Evolutionary conservation across 208 protist species (phyloP), one percentile per base, ranked within the genome.

Genomic region (Leptomonas pyrrhocoris): DNA sequence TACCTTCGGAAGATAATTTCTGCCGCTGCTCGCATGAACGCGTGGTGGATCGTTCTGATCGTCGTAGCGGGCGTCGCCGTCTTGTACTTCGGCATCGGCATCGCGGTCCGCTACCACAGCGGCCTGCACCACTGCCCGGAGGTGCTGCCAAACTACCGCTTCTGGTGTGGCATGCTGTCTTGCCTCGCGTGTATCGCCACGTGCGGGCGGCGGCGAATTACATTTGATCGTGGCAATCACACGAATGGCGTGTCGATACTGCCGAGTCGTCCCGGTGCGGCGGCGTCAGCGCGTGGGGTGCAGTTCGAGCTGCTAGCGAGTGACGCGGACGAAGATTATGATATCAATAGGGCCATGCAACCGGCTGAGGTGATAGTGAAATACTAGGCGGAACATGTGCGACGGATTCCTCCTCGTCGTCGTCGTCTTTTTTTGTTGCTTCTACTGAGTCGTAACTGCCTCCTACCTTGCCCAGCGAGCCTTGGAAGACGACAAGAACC

Each of bases 111-210:
- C 46, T 93, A 90, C 57, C 75, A 82, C 68, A 78, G 85, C 46
- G 90, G 90, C 28, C 76, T 95, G 18, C 85, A 80, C 31, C 72
- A 66, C 65, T 95, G 74, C 64, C 90, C 90, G 0, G 78, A 90
- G 63, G 77, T 95, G 49, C 78, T 95, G 40, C 90, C 90, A 2
- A 89, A 95, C 64, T 95, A 95, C 50, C 73, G 60, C 9, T 76
- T 88, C n/a, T 93, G 87, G 90, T 88, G 81, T 45, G 27, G 57
- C 27, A 28, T 93, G 0, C 25, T 71, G 2, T 23, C 53, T 21
- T 16, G 70, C 5, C 8, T 88, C n/a, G 30, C 81, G 46, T 61
- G 76, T 13, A 30, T 85, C 28, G 43, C 81, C 30, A 90, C 81
- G 0, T 92, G 87, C 43, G 87, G 89, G 16, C 74, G 72, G 19